Base-by-base conservation (phyloP, 805 yeast species). In the Nadsonia fulvescens region DNA sequence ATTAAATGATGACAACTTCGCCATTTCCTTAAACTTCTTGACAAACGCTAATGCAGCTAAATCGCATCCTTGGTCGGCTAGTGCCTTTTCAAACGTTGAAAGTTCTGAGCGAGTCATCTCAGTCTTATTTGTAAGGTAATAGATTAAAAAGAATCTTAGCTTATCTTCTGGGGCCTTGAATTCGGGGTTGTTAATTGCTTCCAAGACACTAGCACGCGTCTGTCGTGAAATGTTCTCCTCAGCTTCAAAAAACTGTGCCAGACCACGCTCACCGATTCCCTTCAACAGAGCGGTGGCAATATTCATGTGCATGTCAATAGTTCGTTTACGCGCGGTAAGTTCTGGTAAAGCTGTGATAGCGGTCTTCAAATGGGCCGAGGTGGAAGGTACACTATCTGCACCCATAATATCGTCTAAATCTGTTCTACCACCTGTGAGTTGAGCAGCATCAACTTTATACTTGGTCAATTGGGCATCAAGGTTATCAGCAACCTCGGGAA, bases 401-500 rank as follows among this genome's bases (percentile, higher is more conserved):
- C 36, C 74, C 44, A 77, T 77, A 22, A 83, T 61, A 34, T 82
- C 94, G 37, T 66, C 69, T 23, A 83, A 52, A 13, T 79, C 70
- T 6, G 72, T 58, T 2, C 93, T 74, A 36, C 65, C 70, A 25
- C 65, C 63, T 1, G 95, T 81, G 27, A 91, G 60, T 32, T 76
- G 91, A 34, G 72, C 74, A 2, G 95, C 93, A 39, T 81, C 94
- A 31, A 66, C 64, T 37, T 83, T 86, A 52, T 89, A 89, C 29
- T 62, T 59, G 32, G 73, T 68, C 33, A 83, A 59, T 32, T 81
- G 95, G 14, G 61, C 52, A 43, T 89, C 96, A 12, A 92, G 91
- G 49, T 79, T 79, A 48, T 89, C 98, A 17, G 92, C 98, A n/a
- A 91, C 96, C 46, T 86, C 95, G 1, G 98, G 98, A 58, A 89